Evolutionary conservation across 768 basidiomycete species (phyloP).

Genomic region (Albatrellus ellisii): DNA sequence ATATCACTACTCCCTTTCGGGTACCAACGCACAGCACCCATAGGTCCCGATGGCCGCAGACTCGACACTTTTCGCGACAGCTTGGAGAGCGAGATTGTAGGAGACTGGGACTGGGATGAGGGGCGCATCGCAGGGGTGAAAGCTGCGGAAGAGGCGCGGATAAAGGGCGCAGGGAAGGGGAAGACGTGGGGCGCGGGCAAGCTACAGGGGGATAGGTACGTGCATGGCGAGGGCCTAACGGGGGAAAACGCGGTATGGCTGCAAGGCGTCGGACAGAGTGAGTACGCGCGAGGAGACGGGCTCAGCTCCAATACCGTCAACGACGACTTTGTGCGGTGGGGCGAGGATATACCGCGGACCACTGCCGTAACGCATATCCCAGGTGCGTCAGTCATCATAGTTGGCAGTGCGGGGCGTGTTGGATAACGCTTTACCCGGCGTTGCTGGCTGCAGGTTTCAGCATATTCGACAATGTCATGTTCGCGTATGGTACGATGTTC

Average conservation of each 20-base stretch:
- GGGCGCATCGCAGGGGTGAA: constrained; percentile 42
- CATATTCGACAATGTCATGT: constrained; percentile 68
- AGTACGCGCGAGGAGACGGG: constrained; percentile 14
- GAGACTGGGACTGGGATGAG: constrained; percentile 57
- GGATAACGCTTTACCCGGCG: too few species aligned
- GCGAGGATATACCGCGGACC: constrained; percentile 38
- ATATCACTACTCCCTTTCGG: not conserved
- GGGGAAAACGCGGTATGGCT: constrained; percentile 15
- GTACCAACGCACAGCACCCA: constrained; percentile 1
- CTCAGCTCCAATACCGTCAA: constrained; percentile 25
- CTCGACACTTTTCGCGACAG: constrained; percentile 39
- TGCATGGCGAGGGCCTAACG: constrained; percentile 27
- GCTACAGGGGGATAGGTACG: constrained; percentile 17
- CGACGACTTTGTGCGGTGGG: constrained; percentile 46
- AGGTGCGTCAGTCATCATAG: constrained; percentile 27
- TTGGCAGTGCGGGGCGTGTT: constrained; percentile 2
- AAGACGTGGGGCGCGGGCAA: not conserved
- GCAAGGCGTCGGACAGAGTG: constrained; percentile 14
- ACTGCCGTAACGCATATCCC: constrained; percentile 49
- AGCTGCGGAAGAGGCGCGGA: constrained; percentile 34
- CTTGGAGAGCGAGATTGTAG: constrained; percentile 52
- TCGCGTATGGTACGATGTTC: constrained; percentile 61
- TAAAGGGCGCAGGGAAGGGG: constrained; percentile 20
- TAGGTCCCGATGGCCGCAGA: constrained; percentile 37
- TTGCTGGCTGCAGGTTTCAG: constrained; percentile 59